Conservation (phyloP, 2,329 filamentous ascomycete genomes). For the Colletotrichum sp. region DNA sequence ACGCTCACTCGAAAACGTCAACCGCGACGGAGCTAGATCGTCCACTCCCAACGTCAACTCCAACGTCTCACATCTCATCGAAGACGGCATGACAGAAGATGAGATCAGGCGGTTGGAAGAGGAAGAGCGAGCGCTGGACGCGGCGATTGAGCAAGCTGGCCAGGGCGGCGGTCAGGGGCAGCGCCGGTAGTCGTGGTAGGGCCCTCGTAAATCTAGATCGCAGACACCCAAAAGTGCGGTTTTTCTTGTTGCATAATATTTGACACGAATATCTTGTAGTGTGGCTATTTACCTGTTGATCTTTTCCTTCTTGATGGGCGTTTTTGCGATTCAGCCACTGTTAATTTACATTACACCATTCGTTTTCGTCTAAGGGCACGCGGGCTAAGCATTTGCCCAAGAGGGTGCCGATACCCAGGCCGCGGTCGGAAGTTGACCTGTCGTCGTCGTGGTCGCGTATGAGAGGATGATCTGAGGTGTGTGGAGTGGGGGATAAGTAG, state of each 20-base stretch:
- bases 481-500: background rate
- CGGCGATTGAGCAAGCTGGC: constrained; percentile 55
- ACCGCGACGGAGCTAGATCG: background rate
- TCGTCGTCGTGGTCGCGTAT: background rate
- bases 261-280: background rate
- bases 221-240: background rate
- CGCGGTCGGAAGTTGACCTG: background rate
- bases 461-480: background rate
- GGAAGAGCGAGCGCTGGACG: constrained; percentile 62
- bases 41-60: constrained; percentile 28
- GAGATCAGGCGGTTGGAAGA: constrained; percentile 62
- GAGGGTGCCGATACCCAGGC: background rate
- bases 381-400: background rate
- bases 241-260: background rate
- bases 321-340: background rate
- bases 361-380: background rate
- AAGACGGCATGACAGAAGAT: constrained; percentile 65
- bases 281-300: background rate
- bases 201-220: background rate
- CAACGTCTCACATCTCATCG: constrained; percentile 57
- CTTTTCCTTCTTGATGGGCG: background rate
- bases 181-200: background rate
- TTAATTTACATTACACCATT: background rate
- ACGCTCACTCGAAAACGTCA: background rate
- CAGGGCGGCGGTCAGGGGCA: constrained; percentile 8